Percentiles rank a stretch among this genome's conserved stretches.
Evolutionary conservation across 2,329 filamentous ascomycete genomes (phyloP).

Genomic region (Phyllachora maydis): DNA sequence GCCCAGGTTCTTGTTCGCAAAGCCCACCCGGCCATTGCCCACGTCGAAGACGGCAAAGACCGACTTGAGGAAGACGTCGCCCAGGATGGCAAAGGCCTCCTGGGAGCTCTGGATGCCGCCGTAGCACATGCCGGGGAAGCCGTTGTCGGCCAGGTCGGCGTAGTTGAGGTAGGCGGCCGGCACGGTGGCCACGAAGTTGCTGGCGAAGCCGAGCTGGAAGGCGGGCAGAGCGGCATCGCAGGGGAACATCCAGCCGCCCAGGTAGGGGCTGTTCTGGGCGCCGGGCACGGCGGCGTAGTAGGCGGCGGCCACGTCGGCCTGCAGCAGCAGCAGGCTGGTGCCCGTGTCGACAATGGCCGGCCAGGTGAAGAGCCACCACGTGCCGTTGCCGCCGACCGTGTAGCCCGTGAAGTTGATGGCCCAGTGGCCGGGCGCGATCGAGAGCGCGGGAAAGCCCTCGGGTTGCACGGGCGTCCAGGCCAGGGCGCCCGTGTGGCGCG

Average conservation of each 20-base stretch:
- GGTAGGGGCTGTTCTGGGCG: conserved; percentile 22
- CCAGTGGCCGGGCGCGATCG: too few relatives aligned
- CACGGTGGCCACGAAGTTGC: conserved; percentile 22
- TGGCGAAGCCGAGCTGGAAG: conserved; percentile 25
- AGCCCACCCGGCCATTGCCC: conserved; percentile 20
- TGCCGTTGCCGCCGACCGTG: conserved; percentile 10
- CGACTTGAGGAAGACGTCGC: conserved; percentile 62
- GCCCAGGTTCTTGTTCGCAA: conserved; percentile 20
- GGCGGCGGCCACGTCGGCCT: conserved; percentile 27
- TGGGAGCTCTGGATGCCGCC: conserved; percentile 49
- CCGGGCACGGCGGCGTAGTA: conserved; percentile 38
- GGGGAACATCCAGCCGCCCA: conserved; percentile 29
- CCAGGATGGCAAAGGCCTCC: conserved; percentile 42
- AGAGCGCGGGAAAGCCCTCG: too few relatives aligned
- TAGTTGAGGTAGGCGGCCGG: conserved; percentile 24
- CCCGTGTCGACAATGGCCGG: conserved; percentile 47
- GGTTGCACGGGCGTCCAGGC: conserved; percentile 25
- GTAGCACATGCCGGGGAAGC: conserved; percentile 43
- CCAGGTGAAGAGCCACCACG: conserved; percentile 18
- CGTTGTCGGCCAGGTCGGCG: conserved; percentile 25
- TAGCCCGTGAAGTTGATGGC: conserved; percentile 14
- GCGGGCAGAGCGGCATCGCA: conserved; percentile 26
- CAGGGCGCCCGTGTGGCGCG: conserved; percentile 17
- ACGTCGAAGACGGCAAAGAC: conserved; percentile 55
- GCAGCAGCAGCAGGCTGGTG: conserved; percentile 43